Evolutionary conservation across 306 rosid genomes (phyloP).

Genomic region (Aeschynomene evenia): DNA sequence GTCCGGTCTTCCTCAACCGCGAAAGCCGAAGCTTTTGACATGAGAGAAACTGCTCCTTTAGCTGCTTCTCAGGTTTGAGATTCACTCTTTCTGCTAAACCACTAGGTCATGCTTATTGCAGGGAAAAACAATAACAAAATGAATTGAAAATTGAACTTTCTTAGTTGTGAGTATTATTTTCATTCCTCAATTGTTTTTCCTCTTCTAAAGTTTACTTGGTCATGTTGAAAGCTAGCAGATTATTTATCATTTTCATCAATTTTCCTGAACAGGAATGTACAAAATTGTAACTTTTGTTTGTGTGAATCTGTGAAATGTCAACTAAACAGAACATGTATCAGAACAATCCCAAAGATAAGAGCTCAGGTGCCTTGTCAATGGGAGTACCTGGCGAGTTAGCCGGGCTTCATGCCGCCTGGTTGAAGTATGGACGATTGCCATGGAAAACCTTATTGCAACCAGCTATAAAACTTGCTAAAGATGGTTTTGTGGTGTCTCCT

Average conservation of each 20-base stretch:
- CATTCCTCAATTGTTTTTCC: no score
- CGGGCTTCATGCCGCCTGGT: slow-evolving; percentile 90
- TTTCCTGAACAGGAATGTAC: slow-evolving; percentile 5
- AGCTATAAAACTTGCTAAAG: slow-evolving; percentile 69
- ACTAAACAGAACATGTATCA: slow-evolving; percentile 77
- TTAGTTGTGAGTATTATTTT: neutral
- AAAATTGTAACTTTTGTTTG: slow-evolving; percentile 20
- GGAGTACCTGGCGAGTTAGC: slow-evolving; percentile 96
- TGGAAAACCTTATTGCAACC: slow-evolving; percentile 80
- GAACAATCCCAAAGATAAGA: slow-evolving; percentile 50
- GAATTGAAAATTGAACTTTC: neutral
- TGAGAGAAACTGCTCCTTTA: slow-evolving; percentile 92
- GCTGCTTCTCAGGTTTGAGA: slow-evolving; percentile 82
- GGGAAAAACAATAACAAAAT: neutral
- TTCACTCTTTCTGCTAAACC: slow-evolving; percentile 32
- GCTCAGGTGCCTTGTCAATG: slow-evolving; percentile 59
- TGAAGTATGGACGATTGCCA: slow-evolving; percentile 63
- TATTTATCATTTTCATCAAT: slow-evolving; percentile 7
- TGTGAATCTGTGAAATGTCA: slow-evolving; percentile 24
- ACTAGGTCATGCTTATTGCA: neutral
- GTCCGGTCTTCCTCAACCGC: slow-evolving; percentile 61
- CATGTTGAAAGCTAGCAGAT: slow-evolving; percentile 1
- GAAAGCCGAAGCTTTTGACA: slow-evolving; percentile 63
- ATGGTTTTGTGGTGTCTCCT: slow-evolving; percentile 64
- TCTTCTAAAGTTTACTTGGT: neutral